Base-by-base conservation (phyloP, 345 rosid species). In the Pelargonium nanum region DNA sequence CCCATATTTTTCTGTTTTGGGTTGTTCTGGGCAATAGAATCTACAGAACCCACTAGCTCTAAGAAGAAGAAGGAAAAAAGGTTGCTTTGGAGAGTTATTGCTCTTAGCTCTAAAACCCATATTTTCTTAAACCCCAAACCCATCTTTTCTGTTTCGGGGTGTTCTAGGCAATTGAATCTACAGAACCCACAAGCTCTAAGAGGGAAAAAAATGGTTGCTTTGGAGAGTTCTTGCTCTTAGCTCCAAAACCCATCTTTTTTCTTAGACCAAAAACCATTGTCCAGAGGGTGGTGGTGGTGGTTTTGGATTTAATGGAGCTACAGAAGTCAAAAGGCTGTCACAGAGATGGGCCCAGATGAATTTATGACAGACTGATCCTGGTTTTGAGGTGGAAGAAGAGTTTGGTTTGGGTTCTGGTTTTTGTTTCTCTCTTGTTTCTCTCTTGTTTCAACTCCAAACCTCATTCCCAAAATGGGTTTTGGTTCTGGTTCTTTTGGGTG, bases 401-500 rank as follows among this genome's bases (percentile, higher is more conserved):
- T 24, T 68, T 59, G 34, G 62, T 24, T 68, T 59, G 17, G 26
- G 4, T 66, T 65, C 22, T 69, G 64, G 28, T 62, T 55, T 32
- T 77, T 64, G 17, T 64, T 62, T 44, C 57, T 61, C n/a, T n/a
- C n/a, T n/a, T n/a, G n/a, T n/a, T n/a, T n/a, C n/a, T n/a, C n/a
- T 63, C 9, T 69, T 22, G 40, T 70, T 56, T 25, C 23, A 57
- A 12, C 57, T 56, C 60, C 32, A 40, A 17, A 40, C 48, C 48
- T 40, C 48, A 61, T 25, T 44, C 24, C 67, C 63, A 70, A 61
- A 69, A 91, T 92, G 96, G 93, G 81, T 73, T 59, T 82, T 74
- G 59, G 81, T 58, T 69, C 78, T 19, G 48, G 48, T 6, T 30
- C 40, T 30, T 70, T 82, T 55, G 59, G 75, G 71, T 85, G 59